These are phyloP conservation scores for Thymus quinquecostatus DNA, from an alignment of 257 asterid genomes.

Conservation along the genomic window DNA sequence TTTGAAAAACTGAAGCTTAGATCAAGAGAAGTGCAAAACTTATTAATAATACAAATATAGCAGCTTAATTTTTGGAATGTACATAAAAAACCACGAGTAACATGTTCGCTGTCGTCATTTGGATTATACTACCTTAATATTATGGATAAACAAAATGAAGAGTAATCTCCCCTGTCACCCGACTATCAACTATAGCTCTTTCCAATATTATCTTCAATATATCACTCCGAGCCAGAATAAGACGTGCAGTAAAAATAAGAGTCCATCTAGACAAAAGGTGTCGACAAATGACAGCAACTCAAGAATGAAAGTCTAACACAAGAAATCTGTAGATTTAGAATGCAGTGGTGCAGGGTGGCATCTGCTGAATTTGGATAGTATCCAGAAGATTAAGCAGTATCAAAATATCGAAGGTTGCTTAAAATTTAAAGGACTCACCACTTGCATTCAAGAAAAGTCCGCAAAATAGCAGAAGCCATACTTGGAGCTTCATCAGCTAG, in stretches of 20 bases:
- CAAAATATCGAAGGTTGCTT: constrained; percentile 22
- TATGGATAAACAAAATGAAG: not conserved
- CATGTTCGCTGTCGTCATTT: not conserved
- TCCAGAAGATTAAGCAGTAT: constrained; percentile 9
- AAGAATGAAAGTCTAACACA: not conserved
- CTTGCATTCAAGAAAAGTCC: constrained; percentile 43
- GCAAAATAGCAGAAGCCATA: constrained; percentile 49
- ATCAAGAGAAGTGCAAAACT: not conserved
- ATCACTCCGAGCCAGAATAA: not conserved
- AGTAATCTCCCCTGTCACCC: not conserved
- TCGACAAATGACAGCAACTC: not conserved
- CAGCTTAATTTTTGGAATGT: not conserved
- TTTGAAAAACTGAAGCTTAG: not conserved
- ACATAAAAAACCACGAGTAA: not conserved
- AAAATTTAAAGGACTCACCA: constrained; percentile 40
- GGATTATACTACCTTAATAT: not conserved
- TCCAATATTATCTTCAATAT: not conserved
- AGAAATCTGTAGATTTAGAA: too few relatives aligned
- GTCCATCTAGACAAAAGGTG: not conserved
- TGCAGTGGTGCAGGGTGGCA: not conserved
- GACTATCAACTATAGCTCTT: not conserved
- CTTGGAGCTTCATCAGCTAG: constrained; percentile 46
- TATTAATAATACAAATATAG: not conserved
- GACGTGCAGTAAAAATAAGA: not conserved
- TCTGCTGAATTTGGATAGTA: constrained; percentile 1